Conservation (phyloP, 805 yeast species). For the Ascoidea asiatica region DNA sequence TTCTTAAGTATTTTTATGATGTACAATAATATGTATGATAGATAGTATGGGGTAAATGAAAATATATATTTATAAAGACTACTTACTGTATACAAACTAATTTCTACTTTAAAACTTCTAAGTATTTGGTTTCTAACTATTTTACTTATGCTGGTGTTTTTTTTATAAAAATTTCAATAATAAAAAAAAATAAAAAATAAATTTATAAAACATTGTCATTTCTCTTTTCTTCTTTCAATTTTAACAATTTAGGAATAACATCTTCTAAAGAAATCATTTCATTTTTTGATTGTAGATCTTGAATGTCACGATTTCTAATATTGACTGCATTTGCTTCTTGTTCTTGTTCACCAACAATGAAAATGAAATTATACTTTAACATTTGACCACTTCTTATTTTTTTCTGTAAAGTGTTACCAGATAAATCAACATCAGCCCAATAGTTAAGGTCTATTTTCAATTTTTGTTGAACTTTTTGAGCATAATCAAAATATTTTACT, state of each 20-base stretch:
- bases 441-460: conserved; percentile 25
- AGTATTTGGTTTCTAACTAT: no score
- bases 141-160: no score
- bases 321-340: conserved; percentile 68
- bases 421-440: conserved; percentile 81
- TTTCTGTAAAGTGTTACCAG: conserved; percentile 96
- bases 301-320: conserved; percentile 92
- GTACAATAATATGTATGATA: no score
- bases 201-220: conserved; percentile 38
- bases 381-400: conserved; percentile 95
- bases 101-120: no score
- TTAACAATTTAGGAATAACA: conserved; percentile 56
- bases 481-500: conserved; percentile 83
- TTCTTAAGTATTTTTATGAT: no score
- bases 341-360: conserved; percentile 96
- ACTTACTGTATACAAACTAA: no score
- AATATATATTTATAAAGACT: no score
- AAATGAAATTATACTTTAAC: conserved; percentile 87
- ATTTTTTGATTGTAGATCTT: conserved; percentile 85
- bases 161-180: no score
- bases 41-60: no score
- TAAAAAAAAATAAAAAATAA: no score
- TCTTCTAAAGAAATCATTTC: conserved; percentile 63
- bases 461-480: conserved; percentile 60
- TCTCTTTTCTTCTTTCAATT: conserved; percentile 64